These are phyloP conservation scores for Pythium phragmitis DNA, from an alignment of 352 stramenopile genomes.

Conservation along the genomic window DNA sequence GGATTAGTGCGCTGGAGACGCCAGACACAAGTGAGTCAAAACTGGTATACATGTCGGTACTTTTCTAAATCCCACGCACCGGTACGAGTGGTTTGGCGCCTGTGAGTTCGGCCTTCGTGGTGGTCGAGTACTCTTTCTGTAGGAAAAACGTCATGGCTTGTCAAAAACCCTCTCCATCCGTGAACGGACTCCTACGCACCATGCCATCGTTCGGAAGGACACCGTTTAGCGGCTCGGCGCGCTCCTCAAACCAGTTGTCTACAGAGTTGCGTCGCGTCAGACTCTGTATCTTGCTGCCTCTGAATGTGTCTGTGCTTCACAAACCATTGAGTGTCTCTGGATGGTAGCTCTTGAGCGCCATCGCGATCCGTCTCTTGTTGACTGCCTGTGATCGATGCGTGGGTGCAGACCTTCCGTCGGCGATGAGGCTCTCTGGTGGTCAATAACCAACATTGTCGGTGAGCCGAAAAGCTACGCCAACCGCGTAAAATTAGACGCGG, in stretches of 20 bases:
- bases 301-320: background rate
- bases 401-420: background rate
- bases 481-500: conserved; percentile 3
- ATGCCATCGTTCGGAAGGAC: conserved; percentile 57
- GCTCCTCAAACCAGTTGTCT: conserved; percentile 89
- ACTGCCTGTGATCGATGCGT: background rate
- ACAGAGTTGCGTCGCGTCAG: background rate
- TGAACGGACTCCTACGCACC: conserved; percentile 29
- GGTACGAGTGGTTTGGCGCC: conserved; percentile 33
- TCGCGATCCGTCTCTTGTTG: conserved; percentile 16
- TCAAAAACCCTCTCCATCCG: background rate
- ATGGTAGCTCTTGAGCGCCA: conserved; percentile 83
- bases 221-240: conserved; percentile 52
- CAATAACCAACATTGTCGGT: background rate
- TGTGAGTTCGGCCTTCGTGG: conserved; percentile 45
- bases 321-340: conserved; percentile 72
- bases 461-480: background rate
- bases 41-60: background rate
- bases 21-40: background rate
- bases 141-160: background rate
- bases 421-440: background rate
- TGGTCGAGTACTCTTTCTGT: conserved; percentile 72
- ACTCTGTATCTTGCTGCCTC: background rate
- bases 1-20: conserved; percentile 33
- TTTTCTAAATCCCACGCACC: conserved; percentile 26